Evolutionary conservation across 1,284 basidiomycete species (phyloP), one percentile per base, ranked within the genome.

Genomic region (Hemileia vastatrix): DNA sequence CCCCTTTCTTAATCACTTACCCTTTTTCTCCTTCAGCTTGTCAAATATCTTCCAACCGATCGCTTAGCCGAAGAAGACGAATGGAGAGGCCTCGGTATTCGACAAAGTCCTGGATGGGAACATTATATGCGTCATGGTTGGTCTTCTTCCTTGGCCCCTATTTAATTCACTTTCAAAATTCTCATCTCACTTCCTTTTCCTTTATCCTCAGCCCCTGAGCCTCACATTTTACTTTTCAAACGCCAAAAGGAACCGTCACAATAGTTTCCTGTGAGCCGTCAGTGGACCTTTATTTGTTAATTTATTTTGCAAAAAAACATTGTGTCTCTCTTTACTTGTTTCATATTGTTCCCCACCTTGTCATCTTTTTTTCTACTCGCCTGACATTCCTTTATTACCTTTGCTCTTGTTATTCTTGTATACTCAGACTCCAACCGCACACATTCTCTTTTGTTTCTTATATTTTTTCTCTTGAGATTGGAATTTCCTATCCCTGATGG

Each of bases 21-120:
- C 19, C 32, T 27, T 21, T 9, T 43, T 27, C 11, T 27, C n/a
- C 21, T 18, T 27, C 33, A 65, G 64, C 60, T 65, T 19, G 60
- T 63, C 18, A 65, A 65, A 45, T 65, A 65, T 36, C 54, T 65
- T 43, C 64, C 64, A 2, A 57, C 55, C 52, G 64, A 65, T 50
- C 51, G 64, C 19, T 47, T 65, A 27, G 55, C 64, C 19, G 43
- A 40, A 2, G 64, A 65, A 57, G 61, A 65, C 27, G 64, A 65
- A 63, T 65, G 64, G 64, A 47, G 64, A 50, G 64, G 64, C 33
- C 50, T 65, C 21, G 60, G 60, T 40, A 65, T 65, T 32, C 23
- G 64, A 21, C 64, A 65, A 53, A 64, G 63, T 63, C 49, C 57
- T 24, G 57, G 57, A 53, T 60, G 57, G 57, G 57, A 60, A 32